Base-by-base conservation (phyloP, 306 rosid species). In the Cyamopsis tetragonoloba region DNA sequence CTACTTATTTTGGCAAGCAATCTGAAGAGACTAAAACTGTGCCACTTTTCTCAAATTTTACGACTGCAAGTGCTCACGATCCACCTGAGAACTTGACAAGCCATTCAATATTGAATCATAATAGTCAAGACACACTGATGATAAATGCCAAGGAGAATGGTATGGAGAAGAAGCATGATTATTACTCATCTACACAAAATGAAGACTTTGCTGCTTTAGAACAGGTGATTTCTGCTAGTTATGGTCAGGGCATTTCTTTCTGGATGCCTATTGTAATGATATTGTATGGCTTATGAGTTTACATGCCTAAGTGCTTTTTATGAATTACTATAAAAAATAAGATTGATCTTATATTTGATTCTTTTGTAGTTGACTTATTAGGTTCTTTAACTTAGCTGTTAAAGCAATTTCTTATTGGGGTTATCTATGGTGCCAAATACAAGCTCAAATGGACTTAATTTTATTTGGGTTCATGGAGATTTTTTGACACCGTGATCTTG, bases 181-280 rank as follows among this genome's bases (percentile, higher is more conserved):
- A 80, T 63, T 80, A 70, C 76, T 75, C 82, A 22, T 66, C 90
- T 38, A 75, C 89, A 59, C 85, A 88, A 30, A 82, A 88, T 73
- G 99, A 95, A 53, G 97, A 95, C 72, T 95, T 95, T 70, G 48
- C 91, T 68, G 90, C 97, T 75, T 79, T 95, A 78, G 99, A 95
- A 75, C 99, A 90, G 99, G 99, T 95, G 72, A 39, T 77, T 66
- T 71, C 15, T 70, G 64, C 68, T 62, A 19, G 35, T 68, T 56
- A 56, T 61, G 51, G 23, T 77, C 13, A n/a, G 18, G 35, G 14
- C 42, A 3, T 76, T 72, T 61, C 35, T 47, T 34, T 37, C 56
- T 62, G 35, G 50, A 38, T 77, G 55, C 66, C 15, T 37, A 37
- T 7, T 67, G 60, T 26, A 30, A n/a, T 43, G 57, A 34, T 8